These are phyloP conservation scores for Thelephora terrestris DNA, from an alignment of 1,284 basidiomycete species.

Conservation along the genomic window DNA sequence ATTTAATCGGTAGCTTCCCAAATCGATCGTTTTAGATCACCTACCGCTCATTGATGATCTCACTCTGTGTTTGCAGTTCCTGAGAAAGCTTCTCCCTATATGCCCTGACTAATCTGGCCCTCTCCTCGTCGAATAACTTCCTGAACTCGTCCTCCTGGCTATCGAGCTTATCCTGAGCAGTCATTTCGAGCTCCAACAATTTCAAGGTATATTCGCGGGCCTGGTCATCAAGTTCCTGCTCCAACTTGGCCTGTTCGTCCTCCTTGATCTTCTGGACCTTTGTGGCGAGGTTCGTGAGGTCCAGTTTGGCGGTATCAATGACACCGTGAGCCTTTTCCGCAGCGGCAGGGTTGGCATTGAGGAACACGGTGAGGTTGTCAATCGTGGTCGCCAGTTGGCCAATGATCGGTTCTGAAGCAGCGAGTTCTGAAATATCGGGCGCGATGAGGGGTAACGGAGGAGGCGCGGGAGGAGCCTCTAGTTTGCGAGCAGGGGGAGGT, in stretches of 20 bases:
- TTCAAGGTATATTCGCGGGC: conserved; percentile 77
- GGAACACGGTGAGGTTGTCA: conserved; percentile 82
- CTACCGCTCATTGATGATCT: conserved; percentile 90
- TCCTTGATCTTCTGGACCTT: conserved; percentile 78
- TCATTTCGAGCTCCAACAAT: conserved; percentile 77
- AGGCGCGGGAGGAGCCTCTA: conserved; percentile 20
- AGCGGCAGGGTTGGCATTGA: conserved; percentile 65
- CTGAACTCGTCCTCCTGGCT: conserved; percentile 83
- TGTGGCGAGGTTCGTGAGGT: conserved; percentile 71
- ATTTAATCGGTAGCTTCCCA: background rate
- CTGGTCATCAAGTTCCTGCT: conserved; percentile 75
- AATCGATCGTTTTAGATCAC: conserved; percentile 13
- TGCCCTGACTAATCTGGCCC: conserved; percentile 59
- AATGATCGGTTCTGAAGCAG: conserved; percentile 78
- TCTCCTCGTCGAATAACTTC: conserved; percentile 76
- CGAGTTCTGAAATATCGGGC: conserved; percentile 69
- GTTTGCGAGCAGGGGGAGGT: conserved; percentile 26
- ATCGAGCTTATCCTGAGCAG: conserved; percentile 75
- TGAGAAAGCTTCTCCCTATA: conserved; percentile 83
- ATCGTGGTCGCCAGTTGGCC: conserved; percentile 89
- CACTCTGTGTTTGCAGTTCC: conserved; percentile 84
- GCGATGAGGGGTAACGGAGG: conserved; percentile 69
- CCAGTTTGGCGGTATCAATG: conserved; percentile 68
- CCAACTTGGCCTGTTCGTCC: conserved; percentile 70
- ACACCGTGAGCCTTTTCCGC: conserved; percentile 61